A percentile compares a stretch with the other conserved stretches of the same genome.
Conservation (phyloP, 225 moss, liverwort and hornwort genomes). For the Pseudisothecium myosuroides region DNA sequence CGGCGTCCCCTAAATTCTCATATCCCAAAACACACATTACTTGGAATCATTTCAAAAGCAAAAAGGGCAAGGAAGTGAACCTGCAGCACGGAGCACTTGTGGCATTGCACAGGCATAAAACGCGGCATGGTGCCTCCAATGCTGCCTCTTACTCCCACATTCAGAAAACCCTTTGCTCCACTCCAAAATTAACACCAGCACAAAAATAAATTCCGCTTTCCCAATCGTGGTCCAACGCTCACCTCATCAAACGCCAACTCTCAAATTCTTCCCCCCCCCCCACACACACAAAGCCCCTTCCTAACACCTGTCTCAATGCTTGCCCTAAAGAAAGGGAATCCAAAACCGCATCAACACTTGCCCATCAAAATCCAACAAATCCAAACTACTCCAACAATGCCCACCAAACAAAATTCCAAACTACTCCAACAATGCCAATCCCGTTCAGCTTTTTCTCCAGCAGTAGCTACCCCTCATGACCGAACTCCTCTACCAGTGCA, state of each 20-base stretch:
- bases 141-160: background rate
- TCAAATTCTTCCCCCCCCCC: background rate
- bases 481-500: background rate
- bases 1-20: background rate
- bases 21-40: background rate
- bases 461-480: background rate
- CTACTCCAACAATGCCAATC: background rate
- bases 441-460: background rate
- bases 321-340: background rate
- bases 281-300: background rate
- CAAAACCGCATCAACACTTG: background rate
- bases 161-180: background rate
- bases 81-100: conserved; percentile 31
- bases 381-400: background rate
- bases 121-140: conserved; percentile 12
- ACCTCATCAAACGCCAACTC: background rate
- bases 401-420: background rate
- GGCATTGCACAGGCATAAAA: conserved; percentile 33
- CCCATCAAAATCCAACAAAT: background rate
- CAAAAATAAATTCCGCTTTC: background rate
- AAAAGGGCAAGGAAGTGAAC: background rate
- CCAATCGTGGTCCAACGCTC: background rate
- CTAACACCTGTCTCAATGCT: too few species aligned
- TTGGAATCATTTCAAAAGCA: background rate
- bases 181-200: background rate